Base-by-base conservation (phyloP, 345 rosid species). In the Pugionium dolabratum region DNA sequence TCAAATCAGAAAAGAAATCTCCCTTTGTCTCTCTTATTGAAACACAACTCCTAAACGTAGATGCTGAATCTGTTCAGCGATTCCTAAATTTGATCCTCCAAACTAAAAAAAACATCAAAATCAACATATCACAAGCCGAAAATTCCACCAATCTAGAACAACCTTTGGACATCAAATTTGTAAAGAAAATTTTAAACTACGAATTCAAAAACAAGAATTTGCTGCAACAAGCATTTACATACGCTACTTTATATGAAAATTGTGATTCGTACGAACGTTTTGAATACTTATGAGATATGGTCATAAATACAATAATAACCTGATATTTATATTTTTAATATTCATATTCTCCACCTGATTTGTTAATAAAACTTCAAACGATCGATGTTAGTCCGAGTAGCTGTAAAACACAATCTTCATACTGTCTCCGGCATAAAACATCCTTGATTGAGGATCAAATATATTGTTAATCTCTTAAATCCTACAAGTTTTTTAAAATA, bases 311-410 rank as follows among this genome's bases (percentile, higher is more conserved):
- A 0, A 18, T 81, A 1, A 56, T 87, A 33, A 51, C 82, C 0
- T 67, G 42, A 40, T 76, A 84, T 1, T 84, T 71, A 2, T 88
- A 6, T 61, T 48, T 35, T 2, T 9, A 1, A 29, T 84, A 82
- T 28, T 84, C 86, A 6, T 69, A 79, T 27, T 55, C 71, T 71
- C 0, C 51, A 2, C 81, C 88, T 0, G 96, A 88, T 3, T 26
- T 10, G 18, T 50, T 87, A 53, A 90, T 94, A 31, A 64, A 88
- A 1, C 96, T 89, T 60, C 79, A 88, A 3, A 82, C 89, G 0
- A 82, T 80, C 28, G 87, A 89, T 41, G 88, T 89, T 0, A 9
- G 88, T 94, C 0, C 78, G 94, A 1, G 91, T 76, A 1, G 84
- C 91, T 10, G 2, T 82, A 9, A 87, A 52, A 46, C 88, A 79